These are phyloP conservation scores for Lactifluus rugatus DNA, from an alignment of 768 basidiomycete genomes.

Conservation along the genomic window DNA sequence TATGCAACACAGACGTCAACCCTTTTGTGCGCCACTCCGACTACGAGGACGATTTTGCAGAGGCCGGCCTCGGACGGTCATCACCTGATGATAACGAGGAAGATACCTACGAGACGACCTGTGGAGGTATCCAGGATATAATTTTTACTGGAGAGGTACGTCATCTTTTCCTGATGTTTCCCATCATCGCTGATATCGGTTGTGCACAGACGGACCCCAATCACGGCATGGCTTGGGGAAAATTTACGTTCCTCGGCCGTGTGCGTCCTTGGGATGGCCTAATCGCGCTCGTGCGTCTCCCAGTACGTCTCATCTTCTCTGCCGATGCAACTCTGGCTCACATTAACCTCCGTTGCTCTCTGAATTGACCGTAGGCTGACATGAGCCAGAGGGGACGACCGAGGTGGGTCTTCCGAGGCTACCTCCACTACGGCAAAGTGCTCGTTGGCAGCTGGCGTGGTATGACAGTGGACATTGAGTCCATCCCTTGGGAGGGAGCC, in stretches of 20 bases:
- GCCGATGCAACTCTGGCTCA: not conserved
- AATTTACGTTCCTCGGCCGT: conserved; percentile 29
- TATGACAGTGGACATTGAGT: conserved; percentile 34
- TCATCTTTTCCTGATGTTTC: not conserved
- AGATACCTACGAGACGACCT: conserved; percentile 25
- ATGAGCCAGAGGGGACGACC: conserved; percentile 11
- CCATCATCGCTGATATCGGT: not conserved
- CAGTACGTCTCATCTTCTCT: conserved; percentile 15
- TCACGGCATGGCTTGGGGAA: conserved; percentile 31
- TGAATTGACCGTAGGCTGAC: conserved; percentile 4
- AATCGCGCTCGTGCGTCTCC: conserved; percentile 28
- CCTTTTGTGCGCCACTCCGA: conserved; percentile 5
- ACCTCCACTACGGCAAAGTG: conserved; percentile 51
- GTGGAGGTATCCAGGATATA: conserved; percentile 51
- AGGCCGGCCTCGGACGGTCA: conserved; percentile 13
- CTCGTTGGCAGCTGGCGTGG: conserved; percentile 68
- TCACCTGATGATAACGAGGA: conserved; percentile 26
- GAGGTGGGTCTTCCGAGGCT: conserved; percentile 54
- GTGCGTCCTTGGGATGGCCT: conserved; percentile 32
- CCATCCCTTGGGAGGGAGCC: conserved; percentile 51
- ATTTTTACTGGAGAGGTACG: conserved; percentile 51
- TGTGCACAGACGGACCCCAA: conserved; percentile 37
- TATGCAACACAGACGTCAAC: not conserved
- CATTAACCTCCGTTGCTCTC: not conserved
- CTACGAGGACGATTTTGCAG: conserved; percentile 23